Evolutionary conservation across 306 rosid genomes (phyloP), one percentile per base, ranked within the genome.

Genomic region (Cicer pinnatifidum): DNA sequence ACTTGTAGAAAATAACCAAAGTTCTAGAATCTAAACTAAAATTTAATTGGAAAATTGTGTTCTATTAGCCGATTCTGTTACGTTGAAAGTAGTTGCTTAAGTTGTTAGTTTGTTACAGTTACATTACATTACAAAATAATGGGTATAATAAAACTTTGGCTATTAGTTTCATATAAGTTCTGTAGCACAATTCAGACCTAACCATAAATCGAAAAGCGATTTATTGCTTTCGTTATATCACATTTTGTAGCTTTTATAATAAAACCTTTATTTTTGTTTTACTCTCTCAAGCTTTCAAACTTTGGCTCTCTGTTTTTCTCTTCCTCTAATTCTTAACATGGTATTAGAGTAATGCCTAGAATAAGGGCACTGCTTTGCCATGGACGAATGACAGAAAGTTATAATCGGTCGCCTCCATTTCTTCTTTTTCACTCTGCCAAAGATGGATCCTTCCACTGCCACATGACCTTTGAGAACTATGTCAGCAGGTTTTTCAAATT

Each of bases 21-120:
- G 71, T 72, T 78, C 97, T 37, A 91, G 83, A 87, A 86, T 93
- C 12, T 93, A 50, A 87, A 23, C 23, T 7, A 5, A 43, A 43
- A 43, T 43, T 19, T 19, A 66, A 4, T 44, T 4, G 53, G 13
- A 15, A 17, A 52, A 11, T 66, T 44, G 9, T 6, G 3, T 65
- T 39, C 28, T 38, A 23, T 39, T 39, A 62, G 28, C 45, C 9
- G 40, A 16, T 19, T 16, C 37, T 13, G 13, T 53, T 40, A 70
- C 17, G 20, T 52, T 70, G 51, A 8, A 20, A 9, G 64, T 57
- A 19, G 1, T 12, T 23, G 7, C 13, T 11, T 57, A 28, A 28
- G 11, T 51, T 15, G 35, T 53, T 53, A 16, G 35, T 28, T n/a
- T 59, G 45, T 60, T 33, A 12, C 66, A 35, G 8, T 60, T 35